These are phyloP conservation scores for Secale cereale DNA, from an alignment of 176 grass and related monocot species.

Conservation along the genomic window DNA sequence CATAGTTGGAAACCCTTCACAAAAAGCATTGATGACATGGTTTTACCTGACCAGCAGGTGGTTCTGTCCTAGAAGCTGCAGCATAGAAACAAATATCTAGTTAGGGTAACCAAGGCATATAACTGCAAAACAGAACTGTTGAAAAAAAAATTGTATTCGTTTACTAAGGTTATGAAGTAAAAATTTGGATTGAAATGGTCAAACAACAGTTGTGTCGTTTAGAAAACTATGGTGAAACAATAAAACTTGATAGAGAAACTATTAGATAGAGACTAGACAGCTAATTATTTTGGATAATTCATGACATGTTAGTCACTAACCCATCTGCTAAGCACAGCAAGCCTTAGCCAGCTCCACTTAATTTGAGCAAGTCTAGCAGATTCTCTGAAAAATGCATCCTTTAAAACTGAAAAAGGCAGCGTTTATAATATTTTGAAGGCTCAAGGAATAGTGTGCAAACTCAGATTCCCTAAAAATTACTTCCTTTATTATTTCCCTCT, in stretches of 20 bases:
- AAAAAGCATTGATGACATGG: not conserved
- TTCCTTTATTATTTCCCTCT: too few relatives aligned
- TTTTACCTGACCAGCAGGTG: conserved; percentile 30
- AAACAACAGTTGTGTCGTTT: not conserved
- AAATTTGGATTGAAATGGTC: not conserved
- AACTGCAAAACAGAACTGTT: not conserved
- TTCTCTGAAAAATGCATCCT: too few relatives aligned
- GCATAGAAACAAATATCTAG: not conserved
- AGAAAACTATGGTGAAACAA: not conserved
- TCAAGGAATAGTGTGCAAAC: too few relatives aligned
- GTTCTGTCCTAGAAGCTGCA: conserved; percentile 32
- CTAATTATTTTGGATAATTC: not conserved
- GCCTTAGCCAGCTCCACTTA: not conserved
- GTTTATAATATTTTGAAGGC: too few relatives aligned
- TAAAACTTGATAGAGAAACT: not conserved
- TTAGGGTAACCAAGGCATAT: not conserved
- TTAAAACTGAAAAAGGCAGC: too few relatives aligned
- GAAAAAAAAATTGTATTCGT: not conserved
- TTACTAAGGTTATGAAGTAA: not conserved
- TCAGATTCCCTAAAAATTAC: too few relatives aligned
- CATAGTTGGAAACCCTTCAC: not conserved
- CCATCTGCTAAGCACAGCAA: too few relatives aligned
- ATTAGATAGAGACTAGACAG: not conserved
- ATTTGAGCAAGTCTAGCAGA: not conserved
- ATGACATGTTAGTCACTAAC: not conserved